Evolutionary conservation across 1,284 basidiomycete species (phyloP).

Genomic region (Leccinum fuscescens): DNA sequence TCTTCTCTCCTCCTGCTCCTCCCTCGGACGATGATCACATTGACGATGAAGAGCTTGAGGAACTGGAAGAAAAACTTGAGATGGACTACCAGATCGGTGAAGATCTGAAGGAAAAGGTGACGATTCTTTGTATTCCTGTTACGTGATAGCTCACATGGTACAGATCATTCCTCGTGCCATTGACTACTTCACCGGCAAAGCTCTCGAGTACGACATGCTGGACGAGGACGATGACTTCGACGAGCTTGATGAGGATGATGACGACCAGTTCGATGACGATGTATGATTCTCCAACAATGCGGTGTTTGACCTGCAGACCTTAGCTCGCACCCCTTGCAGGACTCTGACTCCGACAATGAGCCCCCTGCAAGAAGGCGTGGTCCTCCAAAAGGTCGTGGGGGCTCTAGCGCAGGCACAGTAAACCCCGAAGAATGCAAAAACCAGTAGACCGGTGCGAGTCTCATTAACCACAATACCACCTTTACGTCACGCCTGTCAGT

Average conservation of each 20-base stretch:
- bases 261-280: conserved; percentile 57
- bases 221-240: conserved; percentile 72
- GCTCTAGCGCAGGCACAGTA: conserved; percentile 38
- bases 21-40: conserved; percentile 72
- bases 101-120: conserved; percentile 94
- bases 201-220: conserved; percentile 82
- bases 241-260: conserved; percentile 59
- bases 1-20: conserved; percentile 86
- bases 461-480: conserved; percentile 25
- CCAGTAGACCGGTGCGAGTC: conserved; percentile 50
- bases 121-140: conserved; percentile 4
- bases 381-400: conserved; percentile 54
- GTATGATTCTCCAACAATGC: conserved; percentile 36
- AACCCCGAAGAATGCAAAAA: conserved; percentile 86
- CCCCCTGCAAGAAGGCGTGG: conserved; percentile 54
- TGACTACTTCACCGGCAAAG: conserved; percentile 97
- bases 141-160: conserved; percentile 11
- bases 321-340: conserved; percentile 24
- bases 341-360: conserved; percentile 57
- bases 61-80: conserved; percentile 91
- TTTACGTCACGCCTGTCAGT: conserved; percentile 8
- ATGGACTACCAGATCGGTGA: conserved; percentile 98
- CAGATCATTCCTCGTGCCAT: conserved; percentile 93
- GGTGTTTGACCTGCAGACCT: conserved; percentile 19
- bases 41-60: conserved; percentile 85